A percentile compares a stretch with the other conserved stretches of the same genome.
Evolutionary conservation across 371 early-diverging fungal genomes (phyloP).

Genomic region (Mucor mucedo): DNA sequence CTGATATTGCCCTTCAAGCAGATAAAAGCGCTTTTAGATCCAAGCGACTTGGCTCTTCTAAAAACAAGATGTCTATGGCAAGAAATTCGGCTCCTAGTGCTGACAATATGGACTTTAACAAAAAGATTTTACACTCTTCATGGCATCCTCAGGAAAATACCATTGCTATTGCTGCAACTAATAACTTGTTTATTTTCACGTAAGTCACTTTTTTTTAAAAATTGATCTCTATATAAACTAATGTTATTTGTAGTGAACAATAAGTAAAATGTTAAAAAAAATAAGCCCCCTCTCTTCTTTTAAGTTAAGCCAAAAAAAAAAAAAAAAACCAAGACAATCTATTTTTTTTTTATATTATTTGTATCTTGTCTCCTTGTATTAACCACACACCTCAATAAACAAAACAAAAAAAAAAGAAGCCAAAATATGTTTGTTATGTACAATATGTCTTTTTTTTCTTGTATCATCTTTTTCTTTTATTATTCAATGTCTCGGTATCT

Average conservation of each 20-base stretch:
- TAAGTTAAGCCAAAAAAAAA: not conserved
- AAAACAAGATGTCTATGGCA: constrained; percentile 51
- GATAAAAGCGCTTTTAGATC: constrained; percentile 97
- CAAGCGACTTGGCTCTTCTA: constrained; percentile 73
- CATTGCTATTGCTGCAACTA: constrained; percentile 96
- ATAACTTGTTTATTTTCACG: constrained; percentile 97
- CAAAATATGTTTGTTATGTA: constrained; percentile 1
- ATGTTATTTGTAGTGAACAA: not conserved
- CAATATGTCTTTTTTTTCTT: not conserved
- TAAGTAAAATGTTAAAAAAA: not conserved
- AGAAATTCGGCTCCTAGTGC: constrained; percentile 68
- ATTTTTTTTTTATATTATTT: not conserved
- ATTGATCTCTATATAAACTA: not conserved
- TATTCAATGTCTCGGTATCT: not conserved
- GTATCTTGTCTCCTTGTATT: not conserved
- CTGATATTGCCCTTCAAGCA: constrained; percentile 90
- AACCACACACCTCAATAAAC: not conserved
- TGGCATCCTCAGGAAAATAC: constrained; percentile 99
- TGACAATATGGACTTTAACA: constrained; percentile 89
- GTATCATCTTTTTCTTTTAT: constrained; percentile 10
- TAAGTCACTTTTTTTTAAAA: constrained; percentile 34
- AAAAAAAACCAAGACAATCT: not conserved
- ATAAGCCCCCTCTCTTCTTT: not conserved
- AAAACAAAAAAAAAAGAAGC: not conserved
- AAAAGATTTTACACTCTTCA: constrained; percentile 97